Percentiles rank a stretch among this genome's conserved stretches.
phyloP scores from a whole-genome alignment of 768 basidiomycete genomes.

The Glaciozyma martinii region DNA sequence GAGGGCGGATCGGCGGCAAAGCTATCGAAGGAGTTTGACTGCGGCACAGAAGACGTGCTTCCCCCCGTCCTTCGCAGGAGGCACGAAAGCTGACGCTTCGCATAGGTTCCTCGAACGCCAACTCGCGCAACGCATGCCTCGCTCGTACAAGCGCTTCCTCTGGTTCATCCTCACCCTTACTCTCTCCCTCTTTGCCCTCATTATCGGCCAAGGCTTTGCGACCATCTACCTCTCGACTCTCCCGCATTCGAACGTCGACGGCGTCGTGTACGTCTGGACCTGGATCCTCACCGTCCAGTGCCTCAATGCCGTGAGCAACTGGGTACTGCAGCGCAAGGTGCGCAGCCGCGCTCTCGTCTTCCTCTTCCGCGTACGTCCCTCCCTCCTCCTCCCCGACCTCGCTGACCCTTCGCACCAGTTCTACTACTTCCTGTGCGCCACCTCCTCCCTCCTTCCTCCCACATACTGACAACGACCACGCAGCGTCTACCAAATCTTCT shows the following conservation, averaged over 20 bases:
- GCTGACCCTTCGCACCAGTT: neutral
- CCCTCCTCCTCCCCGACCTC: neutral
- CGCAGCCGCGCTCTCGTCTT: constrained; percentile 42
- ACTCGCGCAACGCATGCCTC: constrained; percentile 39
- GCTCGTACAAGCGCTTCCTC: constrained; percentile 43
- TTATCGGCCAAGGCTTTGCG: constrained; percentile 45
- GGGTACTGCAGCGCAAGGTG: constrained; percentile 42
- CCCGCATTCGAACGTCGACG: constrained; percentile 43
- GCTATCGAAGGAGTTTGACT: constrained; percentile 39
- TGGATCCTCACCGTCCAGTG: constrained; percentile 40
- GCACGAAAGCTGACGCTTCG: neutral
- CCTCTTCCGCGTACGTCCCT: constrained; percentile 38
- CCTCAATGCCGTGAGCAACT: constrained; percentile 38
- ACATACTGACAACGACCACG: constrained; percentile 30
- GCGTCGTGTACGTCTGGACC: constrained; percentile 43
- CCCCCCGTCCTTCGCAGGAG: neutral
- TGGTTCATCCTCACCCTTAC: constrained; percentile 43
- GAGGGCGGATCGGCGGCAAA: constrained; percentile 41
- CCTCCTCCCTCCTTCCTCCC: constrained; percentile 34
- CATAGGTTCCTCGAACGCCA: constrained; percentile 41
- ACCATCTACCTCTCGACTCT: constrained; percentile 42
- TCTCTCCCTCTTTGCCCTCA: constrained; percentile 41
- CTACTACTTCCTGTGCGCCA: constrained; percentile 1
- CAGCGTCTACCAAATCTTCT: constrained; percentile 19
- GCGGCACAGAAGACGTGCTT: constrained; percentile 39